phyloP scores from a whole-genome alignment of 805 yeast species.

The Ogataea methanolica region DNA sequence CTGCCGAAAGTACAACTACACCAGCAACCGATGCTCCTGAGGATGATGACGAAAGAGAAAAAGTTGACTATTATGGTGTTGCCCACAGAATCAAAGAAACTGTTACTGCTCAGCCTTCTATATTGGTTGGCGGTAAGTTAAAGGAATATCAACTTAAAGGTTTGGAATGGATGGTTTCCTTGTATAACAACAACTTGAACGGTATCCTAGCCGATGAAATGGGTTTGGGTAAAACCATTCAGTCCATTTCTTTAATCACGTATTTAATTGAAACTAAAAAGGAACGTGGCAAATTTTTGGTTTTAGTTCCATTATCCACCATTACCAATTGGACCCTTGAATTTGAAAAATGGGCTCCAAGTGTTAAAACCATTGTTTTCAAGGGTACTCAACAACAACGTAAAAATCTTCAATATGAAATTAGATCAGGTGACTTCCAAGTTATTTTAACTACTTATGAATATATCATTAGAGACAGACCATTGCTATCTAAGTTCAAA shows the following conservation, averaged over 20 bases:
- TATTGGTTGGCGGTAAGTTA: slow-evolving; percentile 71
- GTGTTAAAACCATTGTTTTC: slow-evolving; percentile 63
- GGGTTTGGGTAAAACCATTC: slow-evolving; percentile 69
- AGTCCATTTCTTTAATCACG: slow-evolving; percentile 71
- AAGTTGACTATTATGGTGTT: slow-evolving; percentile 74
- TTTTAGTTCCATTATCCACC: slow-evolving; percentile 80
- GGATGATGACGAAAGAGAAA: slow-evolving; percentile 51
- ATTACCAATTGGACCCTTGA: slow-evolving; percentile 83
- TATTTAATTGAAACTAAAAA: slow-evolving; percentile 66
- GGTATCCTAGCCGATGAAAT: slow-evolving; percentile 66
- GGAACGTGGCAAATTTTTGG: slow-evolving; percentile 65
- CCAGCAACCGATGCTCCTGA: slow-evolving; percentile 26
- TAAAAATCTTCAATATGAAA: slow-evolving; percentile 57
- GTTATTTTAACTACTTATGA: slow-evolving; percentile 79
- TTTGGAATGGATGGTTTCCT: slow-evolving; percentile 63
- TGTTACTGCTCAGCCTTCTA: slow-evolving; percentile 59
- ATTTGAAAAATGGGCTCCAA: slow-evolving; percentile 88
- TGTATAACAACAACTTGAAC: slow-evolving; percentile 55
- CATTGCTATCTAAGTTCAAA: slow-evolving; percentile 59
- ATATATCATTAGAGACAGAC: slow-evolving; percentile 73
- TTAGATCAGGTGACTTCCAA: slow-evolving; percentile 66
- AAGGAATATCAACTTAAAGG: slow-evolving; percentile 73
- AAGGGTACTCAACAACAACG: slow-evolving; percentile 76
- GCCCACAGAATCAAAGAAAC: slow-evolving; percentile 73
- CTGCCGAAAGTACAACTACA: slow-evolving; percentile 17